phyloP scores from a whole-genome alignment of 2,329 filamentous ascomycete genomes.

The Chaetomiaceae sp. region DNA sequence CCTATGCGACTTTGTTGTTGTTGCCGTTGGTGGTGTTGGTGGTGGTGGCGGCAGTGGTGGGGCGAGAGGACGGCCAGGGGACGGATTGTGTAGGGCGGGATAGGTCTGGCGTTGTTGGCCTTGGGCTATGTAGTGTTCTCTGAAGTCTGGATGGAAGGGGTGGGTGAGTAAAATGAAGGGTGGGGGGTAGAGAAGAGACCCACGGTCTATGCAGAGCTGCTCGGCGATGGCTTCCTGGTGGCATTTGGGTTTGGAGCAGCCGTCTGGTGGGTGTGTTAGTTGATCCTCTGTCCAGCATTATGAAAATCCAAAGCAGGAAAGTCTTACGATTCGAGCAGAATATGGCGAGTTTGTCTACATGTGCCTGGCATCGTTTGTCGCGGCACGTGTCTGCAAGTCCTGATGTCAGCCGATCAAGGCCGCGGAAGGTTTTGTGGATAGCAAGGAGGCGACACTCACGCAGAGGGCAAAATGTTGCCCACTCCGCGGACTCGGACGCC shows the following conservation, averaged over 20 bases:
- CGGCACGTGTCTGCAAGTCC: slow-evolving; percentile 23
- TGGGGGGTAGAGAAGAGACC: no score
- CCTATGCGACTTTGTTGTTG: no score
- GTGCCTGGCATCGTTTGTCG: slow-evolving; percentile 16
- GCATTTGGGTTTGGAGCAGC: slow-evolving; percentile 21
- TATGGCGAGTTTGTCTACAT: slow-evolving; percentile 19
- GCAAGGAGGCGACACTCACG: slow-evolving; percentile 13
- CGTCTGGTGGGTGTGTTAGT: slow-evolving; percentile 13
- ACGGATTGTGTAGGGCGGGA: no score
- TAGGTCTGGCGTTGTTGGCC: slow-evolving; percentile 13
- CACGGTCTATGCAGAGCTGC: slow-evolving; percentile 23
- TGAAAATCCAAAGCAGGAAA: no score
- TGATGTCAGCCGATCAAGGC: no score
- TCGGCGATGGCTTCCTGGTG: slow-evolving; percentile 20
- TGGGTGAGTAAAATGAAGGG: background rate
- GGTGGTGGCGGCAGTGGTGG: no score
- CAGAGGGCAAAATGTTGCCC: slow-evolving; percentile 18
- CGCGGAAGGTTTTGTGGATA: background rate
- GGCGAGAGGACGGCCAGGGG: no score
- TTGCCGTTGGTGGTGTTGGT: no score
- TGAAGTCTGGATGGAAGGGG: slow-evolving; percentile 26
- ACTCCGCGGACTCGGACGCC: background rate
- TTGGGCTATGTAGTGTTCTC: slow-evolving; percentile 22
- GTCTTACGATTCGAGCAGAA: slow-evolving; percentile 23
- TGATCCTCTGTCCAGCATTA: no score